Evolutionary conservation across 2,329 filamentous ascomycete species (phyloP).

Genomic region (Colletotrichum sp.): DNA sequence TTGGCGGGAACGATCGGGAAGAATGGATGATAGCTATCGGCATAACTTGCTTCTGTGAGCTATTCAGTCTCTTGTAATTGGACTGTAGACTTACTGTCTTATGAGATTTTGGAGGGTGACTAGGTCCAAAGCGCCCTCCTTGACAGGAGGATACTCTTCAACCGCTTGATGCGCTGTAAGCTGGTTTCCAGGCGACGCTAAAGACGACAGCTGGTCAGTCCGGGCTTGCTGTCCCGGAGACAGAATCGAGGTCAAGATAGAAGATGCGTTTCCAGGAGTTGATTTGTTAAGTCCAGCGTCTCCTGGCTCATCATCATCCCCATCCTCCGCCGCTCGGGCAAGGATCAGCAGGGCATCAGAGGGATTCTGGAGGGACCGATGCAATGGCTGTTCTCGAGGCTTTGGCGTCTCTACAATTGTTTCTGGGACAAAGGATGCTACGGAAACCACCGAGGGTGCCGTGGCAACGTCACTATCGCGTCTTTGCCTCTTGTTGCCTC

Average conservation of each 20-base stretch:
- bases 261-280: neutral
- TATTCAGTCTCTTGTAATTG: no score
- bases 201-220: neutral
- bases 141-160: neutral
- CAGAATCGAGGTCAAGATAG: neutral
- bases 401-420: neutral
- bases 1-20: slow-evolving; percentile 67
- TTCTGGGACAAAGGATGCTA: neutral
- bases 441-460: neutral
- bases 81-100: neutral
- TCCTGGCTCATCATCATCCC: neutral
- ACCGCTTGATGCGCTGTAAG: neutral
- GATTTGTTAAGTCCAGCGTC: neutral
- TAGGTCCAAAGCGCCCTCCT: neutral
- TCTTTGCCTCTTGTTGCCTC: neutral
- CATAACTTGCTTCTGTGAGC: slow-evolving; percentile 51
- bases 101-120: neutral
- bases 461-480: neutral
- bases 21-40: slow-evolving; percentile 71
- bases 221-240: neutral
- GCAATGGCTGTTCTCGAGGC: neutral
- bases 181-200: neutral
- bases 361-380: slow-evolving; percentile 10
- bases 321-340: neutral
- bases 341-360: slow-evolving; percentile 15